These are phyloP conservation scores for Trametes hirsuta DNA, from an alignment of 1,284 basidiomycete genomes.

Conservation along the genomic window DNA sequence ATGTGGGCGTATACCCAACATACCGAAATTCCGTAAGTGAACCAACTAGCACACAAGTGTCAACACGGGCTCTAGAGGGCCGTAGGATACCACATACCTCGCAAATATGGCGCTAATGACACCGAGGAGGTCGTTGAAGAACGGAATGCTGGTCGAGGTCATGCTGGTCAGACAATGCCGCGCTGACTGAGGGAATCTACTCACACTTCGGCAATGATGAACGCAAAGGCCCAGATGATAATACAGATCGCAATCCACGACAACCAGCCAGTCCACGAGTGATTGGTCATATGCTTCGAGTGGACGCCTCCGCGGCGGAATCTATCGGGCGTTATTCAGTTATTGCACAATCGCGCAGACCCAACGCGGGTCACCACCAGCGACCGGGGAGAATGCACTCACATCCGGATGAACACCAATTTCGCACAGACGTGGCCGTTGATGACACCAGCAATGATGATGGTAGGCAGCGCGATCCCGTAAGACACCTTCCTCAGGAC, in stretches of 20 bases:
- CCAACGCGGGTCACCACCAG: too few relatives aligned
- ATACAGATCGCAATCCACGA: slow-evolving; percentile 35
- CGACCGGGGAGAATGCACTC: slow-evolving; percentile 6
- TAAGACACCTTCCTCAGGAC: slow-evolving; percentile 33
- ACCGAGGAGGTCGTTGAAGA: slow-evolving; percentile 39
- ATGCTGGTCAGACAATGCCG: too few relatives aligned
- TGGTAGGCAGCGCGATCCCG: slow-evolving; percentile 38
- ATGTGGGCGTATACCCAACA: background rate
- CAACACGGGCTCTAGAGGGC: background rate
- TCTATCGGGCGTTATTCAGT: slow-evolving; percentile 13
- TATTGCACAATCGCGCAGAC: too few relatives aligned
- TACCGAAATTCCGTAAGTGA: slow-evolving; percentile 38
- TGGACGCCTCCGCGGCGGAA: slow-evolving; percentile 31
- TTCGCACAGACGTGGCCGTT: slow-evolving; percentile 40
- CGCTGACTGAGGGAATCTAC: background rate
- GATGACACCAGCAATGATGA: slow-evolving; percentile 38
- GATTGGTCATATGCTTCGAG: slow-evolving; percentile 35
- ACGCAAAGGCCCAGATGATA: slow-evolving; percentile 34
- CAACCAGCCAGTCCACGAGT: slow-evolving; percentile 35
- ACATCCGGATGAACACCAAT: slow-evolving; percentile 37
- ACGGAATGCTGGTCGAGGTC: slow-evolving; percentile 30
- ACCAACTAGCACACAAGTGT: slow-evolving; percentile 28
- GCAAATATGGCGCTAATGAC: slow-evolving; percentile 37
- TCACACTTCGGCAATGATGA: slow-evolving; percentile 39
- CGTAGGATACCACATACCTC: slow-evolving; percentile 13